Conservation (phyloP, 371 early-diverging fungal genomes). For the Blakeslea trispora region DNA sequence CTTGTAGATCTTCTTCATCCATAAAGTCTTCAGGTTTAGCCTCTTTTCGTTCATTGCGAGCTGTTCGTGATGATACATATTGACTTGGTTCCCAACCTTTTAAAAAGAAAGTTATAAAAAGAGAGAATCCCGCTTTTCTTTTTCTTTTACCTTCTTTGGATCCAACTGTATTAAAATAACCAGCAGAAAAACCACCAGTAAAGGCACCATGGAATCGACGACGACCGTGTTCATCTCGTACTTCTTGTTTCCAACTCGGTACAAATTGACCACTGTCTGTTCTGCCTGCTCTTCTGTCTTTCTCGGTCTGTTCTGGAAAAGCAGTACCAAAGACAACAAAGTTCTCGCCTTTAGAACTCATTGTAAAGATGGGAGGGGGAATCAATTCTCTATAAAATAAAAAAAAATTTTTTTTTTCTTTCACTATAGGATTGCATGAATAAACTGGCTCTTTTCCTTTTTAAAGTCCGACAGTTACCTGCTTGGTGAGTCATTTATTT, state of each 20-base stretch:
- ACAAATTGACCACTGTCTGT: constrained; percentile 52
- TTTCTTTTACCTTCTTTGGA: constrained; percentile 91
- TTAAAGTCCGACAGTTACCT: too few species aligned
- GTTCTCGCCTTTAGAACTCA: constrained; percentile 13
- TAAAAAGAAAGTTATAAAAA: too few species aligned
- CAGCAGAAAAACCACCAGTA: constrained; percentile 93
- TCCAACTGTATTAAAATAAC: constrained; percentile 94
- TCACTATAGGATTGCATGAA: too few species aligned
- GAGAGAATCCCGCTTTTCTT: too few species aligned
- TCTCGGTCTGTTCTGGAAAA: constrained; percentile 52
- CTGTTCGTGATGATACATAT: constrained; percentile 66
- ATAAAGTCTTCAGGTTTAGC: constrained; percentile 82
- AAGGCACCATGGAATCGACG: constrained; percentile 94
- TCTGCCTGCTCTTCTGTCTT: constrained; percentile 39
- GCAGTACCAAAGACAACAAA: constrained; percentile 52
- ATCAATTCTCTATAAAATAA: too few species aligned
- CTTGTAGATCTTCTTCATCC: constrained; percentile 90
- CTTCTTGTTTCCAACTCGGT: constrained; percentile 61
- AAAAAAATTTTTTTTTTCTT: too few species aligned
- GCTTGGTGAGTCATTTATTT: too few species aligned
- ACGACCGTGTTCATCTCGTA: constrained; percentile 81
- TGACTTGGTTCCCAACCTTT: constrained; percentile 83
- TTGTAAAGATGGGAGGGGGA: too few species aligned
- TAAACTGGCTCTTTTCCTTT: too few species aligned
- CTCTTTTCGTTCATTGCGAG: constrained; percentile 45